Evolutionary conservation across 1,284 basidiomycete species (phyloP), one percentile per base, ranked within the genome.

Genomic region (Heimioporus retisporus): DNA sequence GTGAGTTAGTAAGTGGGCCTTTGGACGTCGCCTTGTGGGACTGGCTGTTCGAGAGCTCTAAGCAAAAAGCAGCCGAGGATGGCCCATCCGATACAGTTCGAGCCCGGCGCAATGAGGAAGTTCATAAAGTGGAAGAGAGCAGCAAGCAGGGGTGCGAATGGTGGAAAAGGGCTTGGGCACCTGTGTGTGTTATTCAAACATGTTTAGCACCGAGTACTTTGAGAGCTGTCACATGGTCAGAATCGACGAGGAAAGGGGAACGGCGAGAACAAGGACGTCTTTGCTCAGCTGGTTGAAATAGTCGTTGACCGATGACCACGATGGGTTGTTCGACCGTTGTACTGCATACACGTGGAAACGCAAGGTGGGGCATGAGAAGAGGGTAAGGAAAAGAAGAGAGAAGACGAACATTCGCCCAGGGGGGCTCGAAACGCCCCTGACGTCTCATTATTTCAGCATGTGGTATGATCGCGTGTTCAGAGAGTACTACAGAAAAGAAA

Each of bases 141-240:
- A 75, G 93, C 79, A 78, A 96, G 80, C 64, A 85, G 74, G 69
- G 70, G 87, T 86, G 67, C 93, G 94, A 73, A 98, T 82, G 74
- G 94, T 95, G 71, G 92, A 88, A 82, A 97, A 97, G 23, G 95
- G 89, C 89, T 99, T 99, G 74, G 97, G 97, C 55, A 99, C 84
- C 77, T 95, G 93, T 10, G 96, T 97, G 81, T 92, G 93, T 80
- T 93, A 88, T 86, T 99, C 97, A 73, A 98, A 80, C 76, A 89
- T 86, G 83, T 87, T 90, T 76, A 97, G 85, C 67, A 92, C 85
- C 46, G 96, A 94, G 84, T 97, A 98, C 87, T 96, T 97, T 78
- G 92, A 89, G 76, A 99, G 93, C 97, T 94, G 67, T 66, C 60
- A 59, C 6, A 31, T 5, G 43, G 63, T 66, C 42, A 71, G 64